phyloP scores from a whole-genome alignment of 2,329 filamentous ascomycete genomes.

The Nannizzia gypsea region DNA sequence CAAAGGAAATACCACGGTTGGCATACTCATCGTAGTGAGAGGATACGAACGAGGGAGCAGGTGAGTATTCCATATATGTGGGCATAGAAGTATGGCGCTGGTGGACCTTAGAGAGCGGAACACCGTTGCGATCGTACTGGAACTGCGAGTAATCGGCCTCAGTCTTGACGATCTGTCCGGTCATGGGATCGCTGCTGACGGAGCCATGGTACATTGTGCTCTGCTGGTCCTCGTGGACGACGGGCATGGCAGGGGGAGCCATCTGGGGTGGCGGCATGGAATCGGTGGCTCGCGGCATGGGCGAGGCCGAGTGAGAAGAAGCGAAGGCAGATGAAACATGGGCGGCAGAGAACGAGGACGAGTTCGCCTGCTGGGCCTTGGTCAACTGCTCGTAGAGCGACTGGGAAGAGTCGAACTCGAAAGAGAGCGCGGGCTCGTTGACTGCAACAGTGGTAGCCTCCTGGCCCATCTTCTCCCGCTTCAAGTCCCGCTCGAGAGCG shows the following conservation, averaged over 20 bases:
- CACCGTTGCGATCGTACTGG: constrained; percentile 85
- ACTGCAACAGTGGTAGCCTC: constrained; percentile 94
- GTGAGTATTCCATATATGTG: constrained; percentile 94
- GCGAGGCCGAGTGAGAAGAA: constrained; percentile 74
- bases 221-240: constrained; percentile 50
- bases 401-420: constrained; percentile 98
- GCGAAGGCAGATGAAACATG: constrained; percentile 54
- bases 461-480: constrained; percentile 98
- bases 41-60: constrained; percentile 94
- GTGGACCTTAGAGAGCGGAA: constrained; percentile 70
- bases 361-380: constrained; percentile 97
- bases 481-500: constrained; percentile 89
- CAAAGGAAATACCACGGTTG: constrained; percentile 88
- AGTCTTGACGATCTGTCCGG: constrained; percentile 69
- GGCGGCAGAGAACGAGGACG: constrained; percentile 80
- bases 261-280: constrained; percentile 87
- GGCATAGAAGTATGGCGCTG: constrained; percentile 98
- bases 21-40: constrained; percentile 98
- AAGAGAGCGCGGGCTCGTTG: constrained; percentile 91
- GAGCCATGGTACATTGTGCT: constrained; percentile 60
- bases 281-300: constrained; percentile 75
- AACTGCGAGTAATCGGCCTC: constrained; percentile 72
- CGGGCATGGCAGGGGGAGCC: constrained; percentile 51
- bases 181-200: constrained; percentile 54
- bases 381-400: constrained; percentile 98